Conservation (phyloP, 306 rosid species). For the Canavalia gladiata region DNA sequence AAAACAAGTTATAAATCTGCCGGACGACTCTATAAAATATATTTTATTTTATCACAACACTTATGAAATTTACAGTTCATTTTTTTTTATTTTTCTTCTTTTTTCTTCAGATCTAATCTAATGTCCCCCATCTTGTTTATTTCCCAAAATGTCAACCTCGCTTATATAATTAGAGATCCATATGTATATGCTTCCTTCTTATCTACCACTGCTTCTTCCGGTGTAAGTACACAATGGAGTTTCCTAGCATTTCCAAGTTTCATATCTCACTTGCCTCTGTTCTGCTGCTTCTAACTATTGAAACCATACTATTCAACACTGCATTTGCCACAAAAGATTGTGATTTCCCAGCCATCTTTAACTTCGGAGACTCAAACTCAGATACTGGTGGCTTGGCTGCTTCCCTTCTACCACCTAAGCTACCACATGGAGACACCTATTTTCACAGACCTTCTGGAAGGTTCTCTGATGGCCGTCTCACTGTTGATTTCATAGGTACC, state of each 20-base stretch:
- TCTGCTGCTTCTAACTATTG: not conserved
- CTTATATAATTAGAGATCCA: too few species aligned
- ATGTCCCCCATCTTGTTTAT: too few species aligned
- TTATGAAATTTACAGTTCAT: too few species aligned
- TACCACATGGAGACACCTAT: slow-evolving; percentile 63
- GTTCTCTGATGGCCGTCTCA: slow-evolving; percentile 57
- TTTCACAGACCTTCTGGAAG: slow-evolving; percentile 56
- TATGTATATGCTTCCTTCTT: too few species aligned
- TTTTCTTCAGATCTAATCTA: too few species aligned
- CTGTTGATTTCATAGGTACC: slow-evolving; percentile 60
- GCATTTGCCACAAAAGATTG: slow-evolving; percentile 33
- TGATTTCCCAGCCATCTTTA: slow-evolving; percentile 59
- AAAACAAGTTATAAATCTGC: too few species aligned
- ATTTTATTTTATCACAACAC: too few species aligned
- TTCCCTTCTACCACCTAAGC: not conserved
- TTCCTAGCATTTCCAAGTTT: not conserved
- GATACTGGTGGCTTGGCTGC: slow-evolving; percentile 63
- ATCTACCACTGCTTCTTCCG: too few species aligned
- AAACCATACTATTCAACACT: not conserved
- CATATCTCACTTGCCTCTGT: not conserved
- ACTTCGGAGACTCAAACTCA: slow-evolving; percentile 61
- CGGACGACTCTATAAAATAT: too few species aligned
- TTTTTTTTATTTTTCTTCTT: too few species aligned
- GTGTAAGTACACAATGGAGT: slow-evolving; percentile 12
- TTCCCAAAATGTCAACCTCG: too few species aligned